phyloP scores from a whole-genome alignment of 2,329 filamentous ascomycete genomes.

The Alternaria burnsii region DNA sequence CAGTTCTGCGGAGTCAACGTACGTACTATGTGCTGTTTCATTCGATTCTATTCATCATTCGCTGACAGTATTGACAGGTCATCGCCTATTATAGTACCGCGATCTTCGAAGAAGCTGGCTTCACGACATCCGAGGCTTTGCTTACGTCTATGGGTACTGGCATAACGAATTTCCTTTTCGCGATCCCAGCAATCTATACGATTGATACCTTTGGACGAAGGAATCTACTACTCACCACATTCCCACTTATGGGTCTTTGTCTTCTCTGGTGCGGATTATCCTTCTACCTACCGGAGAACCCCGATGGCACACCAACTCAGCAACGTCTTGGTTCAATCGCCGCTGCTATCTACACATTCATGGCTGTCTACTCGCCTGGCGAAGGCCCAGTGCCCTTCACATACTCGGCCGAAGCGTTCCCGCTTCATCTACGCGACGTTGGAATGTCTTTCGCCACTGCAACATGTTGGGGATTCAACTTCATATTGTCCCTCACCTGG shows the following conservation, averaged over 20 bases:
- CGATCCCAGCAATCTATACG: conserved; percentile 55
- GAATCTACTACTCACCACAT: conserved; percentile 56
- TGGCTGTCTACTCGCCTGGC: conserved; percentile 53
- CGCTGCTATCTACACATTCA: conserved; percentile 43
- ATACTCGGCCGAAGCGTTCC: conserved; percentile 55
- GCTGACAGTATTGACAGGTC: conserved; percentile 11
- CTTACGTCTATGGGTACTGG: conserved; percentile 56
- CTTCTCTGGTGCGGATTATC: conserved; percentile 41
- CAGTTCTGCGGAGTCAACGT: conserved; percentile 45
- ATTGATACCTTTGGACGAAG: conserved; percentile 57
- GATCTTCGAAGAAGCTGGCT: conserved; percentile 47
- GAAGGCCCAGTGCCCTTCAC: conserved; percentile 48
- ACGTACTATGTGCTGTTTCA: neutral
- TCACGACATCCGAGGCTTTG: conserved; percentile 48
- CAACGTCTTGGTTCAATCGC: conserved; percentile 48
- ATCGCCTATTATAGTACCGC: conserved; percentile 42
- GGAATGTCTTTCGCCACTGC: conserved; percentile 58
- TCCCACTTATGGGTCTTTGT: conserved; percentile 58
- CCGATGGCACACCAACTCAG: conserved; percentile 17
- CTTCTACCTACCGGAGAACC: conserved; percentile 34
- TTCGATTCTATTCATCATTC: neutral
- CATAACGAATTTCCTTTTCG: conserved; percentile 56
- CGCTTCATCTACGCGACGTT: conserved; percentile 55
- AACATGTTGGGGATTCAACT: conserved; percentile 67
- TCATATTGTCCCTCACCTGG: conserved; percentile 62